Evolutionary conservation across 1,284 basidiomycete species (phyloP), one percentile per base, ranked within the genome.

Genomic region (Austropuccinia psidii): DNA sequence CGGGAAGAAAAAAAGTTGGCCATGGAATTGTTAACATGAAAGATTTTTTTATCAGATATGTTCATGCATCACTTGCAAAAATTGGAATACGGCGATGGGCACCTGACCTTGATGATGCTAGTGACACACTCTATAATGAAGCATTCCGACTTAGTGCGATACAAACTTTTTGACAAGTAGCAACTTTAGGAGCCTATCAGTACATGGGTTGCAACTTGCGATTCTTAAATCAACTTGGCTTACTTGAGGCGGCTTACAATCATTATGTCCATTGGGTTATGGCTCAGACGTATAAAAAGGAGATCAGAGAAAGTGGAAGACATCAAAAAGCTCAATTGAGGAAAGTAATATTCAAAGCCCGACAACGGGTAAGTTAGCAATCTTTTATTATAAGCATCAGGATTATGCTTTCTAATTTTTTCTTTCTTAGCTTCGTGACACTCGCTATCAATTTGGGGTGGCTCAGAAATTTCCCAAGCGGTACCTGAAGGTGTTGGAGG

Each of bases 181-280:
- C 33, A 2, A 29, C 52, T 24, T 21, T 3, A 6, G 52, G 33
- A 27, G 52, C 52, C 17, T 55, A 27, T 55, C 24, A 21, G 4
- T 55, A 24, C 52, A 55, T 55, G 52, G 4, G 4, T 17, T 27
- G 24, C 52, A 55, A 55, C 52, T 27, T 27, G 52, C 17, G 52
- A 3, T 55, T 55, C n/a, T n/a, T n/a, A n/a, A n/a, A n/a, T n/a
- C n/a, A n/a, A n/a, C n/a, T n/a, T n/a, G n/a, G n/a, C n/a, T n/a
- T 61, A n/a, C 19, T 61, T 13, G n/a, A 21, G 2, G 4, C 43
- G 6, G 43, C 31, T 19, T 68, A 68, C 50, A 68, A 68, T 19
- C 50, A 68, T 43, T 68, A 55, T 29, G 50, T 68, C 19, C 65
- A 68, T 41, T 68, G 43, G 24, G 31, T 68, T 1, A 55, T 68